phyloP scores from a whole-genome alignment of 352 stramenopile species.

The Phytophthora citrophthora region DNA sequence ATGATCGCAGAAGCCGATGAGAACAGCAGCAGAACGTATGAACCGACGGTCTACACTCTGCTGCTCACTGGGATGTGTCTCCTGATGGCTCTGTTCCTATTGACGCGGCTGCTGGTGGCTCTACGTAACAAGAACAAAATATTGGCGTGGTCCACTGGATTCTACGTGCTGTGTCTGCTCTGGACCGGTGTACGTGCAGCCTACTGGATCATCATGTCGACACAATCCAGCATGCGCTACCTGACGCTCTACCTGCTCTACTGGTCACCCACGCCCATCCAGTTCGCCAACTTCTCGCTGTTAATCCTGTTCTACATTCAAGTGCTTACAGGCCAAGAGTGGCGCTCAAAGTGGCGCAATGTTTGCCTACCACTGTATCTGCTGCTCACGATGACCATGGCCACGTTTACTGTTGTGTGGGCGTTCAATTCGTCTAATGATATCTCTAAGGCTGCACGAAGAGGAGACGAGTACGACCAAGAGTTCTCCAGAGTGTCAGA shows the following conservation, averaged over 20 bases:
- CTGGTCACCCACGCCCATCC: constrained; percentile 86
- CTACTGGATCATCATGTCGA: constrained; percentile 88
- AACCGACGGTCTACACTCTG: constrained; percentile 77
- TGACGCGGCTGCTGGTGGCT: constrained; percentile 68
- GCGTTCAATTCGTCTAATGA: constrained; percentile 88
- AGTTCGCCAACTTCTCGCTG: constrained; percentile 91
- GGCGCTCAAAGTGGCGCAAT: constrained; percentile 73
- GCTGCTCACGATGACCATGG: constrained; percentile 81
- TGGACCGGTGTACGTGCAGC: constrained; percentile 82
- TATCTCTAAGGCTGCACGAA: constrained; percentile 66
- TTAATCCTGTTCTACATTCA: constrained; percentile 91
- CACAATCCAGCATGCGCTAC: constrained; percentile 75
- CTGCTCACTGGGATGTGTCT: constrained; percentile 83
- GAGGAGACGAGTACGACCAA: constrained; percentile 84
- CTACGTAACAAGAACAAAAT: constrained; percentile 87
- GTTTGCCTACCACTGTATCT: constrained; percentile 88
- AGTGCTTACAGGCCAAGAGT: constrained; percentile 80
- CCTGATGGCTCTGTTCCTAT: constrained; percentile 72
- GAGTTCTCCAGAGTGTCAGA: constrained; percentile 83
- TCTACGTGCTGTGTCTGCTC: constrained; percentile 80
- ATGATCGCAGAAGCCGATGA: constrained; percentile 24
- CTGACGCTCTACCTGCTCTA: constrained; percentile 88
- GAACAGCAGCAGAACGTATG: constrained; percentile 47
- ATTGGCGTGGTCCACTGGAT: constrained; percentile 84
- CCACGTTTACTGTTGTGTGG: constrained; percentile 87